Conservation (phyloP, 768 basidiomycete genomes). For the Termitomyces eurrhizus region DNA sequence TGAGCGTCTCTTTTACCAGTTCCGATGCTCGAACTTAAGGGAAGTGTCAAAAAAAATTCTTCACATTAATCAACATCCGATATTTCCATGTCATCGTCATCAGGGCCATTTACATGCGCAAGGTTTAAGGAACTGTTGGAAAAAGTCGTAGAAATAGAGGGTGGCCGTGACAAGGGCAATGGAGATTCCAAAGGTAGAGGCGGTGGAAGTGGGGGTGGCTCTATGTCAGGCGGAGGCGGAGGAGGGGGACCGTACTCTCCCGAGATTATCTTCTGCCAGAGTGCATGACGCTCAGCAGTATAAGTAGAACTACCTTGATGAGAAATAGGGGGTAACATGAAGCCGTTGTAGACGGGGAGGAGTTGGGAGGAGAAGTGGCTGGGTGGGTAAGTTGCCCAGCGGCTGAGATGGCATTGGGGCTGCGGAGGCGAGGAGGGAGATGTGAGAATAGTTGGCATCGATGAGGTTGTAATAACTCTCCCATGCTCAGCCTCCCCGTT, state of each 20-base stretch:
- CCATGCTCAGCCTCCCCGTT: neutral
- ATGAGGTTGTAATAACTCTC: neutral
- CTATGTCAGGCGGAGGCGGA: conserved; percentile 15
- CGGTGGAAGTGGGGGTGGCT: conserved; percentile 18
- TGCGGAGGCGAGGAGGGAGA: neutral
- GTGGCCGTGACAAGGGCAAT: conserved; percentile 6
- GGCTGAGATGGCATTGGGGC: conserved; percentile 14
- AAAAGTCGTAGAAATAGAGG: conserved; percentile 20
- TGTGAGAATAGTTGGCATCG: neutral
- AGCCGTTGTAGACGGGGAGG: conserved; percentile 49
- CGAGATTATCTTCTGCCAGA: conserved; percentile 37
- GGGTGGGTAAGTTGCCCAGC: conserved; percentile 65
- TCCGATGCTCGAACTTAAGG: too few relatives aligned
- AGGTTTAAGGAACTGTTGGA: neutral
- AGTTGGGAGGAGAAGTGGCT: conserved; percentile 54
- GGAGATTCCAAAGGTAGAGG: conserved; percentile 16
- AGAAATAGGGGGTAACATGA: conserved; percentile 30
- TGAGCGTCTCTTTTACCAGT: neutral
- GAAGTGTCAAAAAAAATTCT: neutral
- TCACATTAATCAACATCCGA: conserved; percentile 22
- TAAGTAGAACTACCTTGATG: conserved; percentile 20
- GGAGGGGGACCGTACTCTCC: conserved; percentile 7
- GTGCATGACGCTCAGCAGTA: conserved; percentile 35
- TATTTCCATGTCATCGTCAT: conserved; percentile 27
- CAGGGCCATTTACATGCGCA: neutral